Percentiles rank a stretch among this genome's conserved stretches.
These are phyloP conservation scores for Hypoxylon fragiforme DNA, from an alignment of 495 filamentous ascomycete species.

Conservation along the genomic window DNA sequence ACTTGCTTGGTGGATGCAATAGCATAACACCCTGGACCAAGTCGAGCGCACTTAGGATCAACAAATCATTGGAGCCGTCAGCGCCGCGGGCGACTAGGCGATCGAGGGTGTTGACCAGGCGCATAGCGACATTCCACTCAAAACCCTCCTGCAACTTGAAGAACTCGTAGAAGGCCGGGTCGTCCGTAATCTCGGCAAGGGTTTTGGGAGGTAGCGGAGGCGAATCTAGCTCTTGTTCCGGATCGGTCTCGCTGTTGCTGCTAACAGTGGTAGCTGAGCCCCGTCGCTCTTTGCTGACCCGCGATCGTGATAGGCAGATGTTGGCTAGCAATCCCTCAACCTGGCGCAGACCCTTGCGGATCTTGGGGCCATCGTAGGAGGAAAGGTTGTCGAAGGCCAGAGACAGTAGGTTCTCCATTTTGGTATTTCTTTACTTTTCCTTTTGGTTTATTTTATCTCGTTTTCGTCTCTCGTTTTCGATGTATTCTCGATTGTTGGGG, in stretches of 20 bases:
- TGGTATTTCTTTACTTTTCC: background rate
- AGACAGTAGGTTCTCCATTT: slow-evolving; percentile 89
- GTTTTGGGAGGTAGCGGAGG: slow-evolving; percentile 54
- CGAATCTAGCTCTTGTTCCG: slow-evolving; percentile 64
- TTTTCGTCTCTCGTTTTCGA: too few species aligned
- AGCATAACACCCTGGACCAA: slow-evolving; percentile 88
- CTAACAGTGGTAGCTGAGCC: slow-evolving; percentile 75
- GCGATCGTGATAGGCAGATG: slow-evolving; percentile 77
- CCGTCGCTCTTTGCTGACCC: slow-evolving; percentile 74
- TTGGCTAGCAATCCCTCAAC: slow-evolving; percentile 95
- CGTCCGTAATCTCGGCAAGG: slow-evolving; percentile 69
- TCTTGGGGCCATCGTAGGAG: slow-evolving; percentile 84
- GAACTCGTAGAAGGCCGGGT: slow-evolving; percentile 94
- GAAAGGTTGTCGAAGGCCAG: slow-evolving; percentile 96
- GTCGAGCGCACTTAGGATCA: slow-evolving; percentile 86
- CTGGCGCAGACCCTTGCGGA: slow-evolving; percentile 91
- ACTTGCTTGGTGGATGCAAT: slow-evolving; percentile 89
- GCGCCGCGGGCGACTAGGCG: slow-evolving; percentile 78
- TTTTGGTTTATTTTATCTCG: too few species aligned
- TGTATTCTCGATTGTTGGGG: too few species aligned
- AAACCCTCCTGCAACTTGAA: slow-evolving; percentile 96
- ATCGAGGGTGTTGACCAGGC: slow-evolving; percentile 85
- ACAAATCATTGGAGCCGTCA: slow-evolving; percentile 81
- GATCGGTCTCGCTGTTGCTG: slow-evolving; percentile 48
- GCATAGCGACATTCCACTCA: slow-evolving; percentile 94